Base-by-base conservation (phyloP, 768 basidiomycete genomes). In the Calocybe indica region DNA sequence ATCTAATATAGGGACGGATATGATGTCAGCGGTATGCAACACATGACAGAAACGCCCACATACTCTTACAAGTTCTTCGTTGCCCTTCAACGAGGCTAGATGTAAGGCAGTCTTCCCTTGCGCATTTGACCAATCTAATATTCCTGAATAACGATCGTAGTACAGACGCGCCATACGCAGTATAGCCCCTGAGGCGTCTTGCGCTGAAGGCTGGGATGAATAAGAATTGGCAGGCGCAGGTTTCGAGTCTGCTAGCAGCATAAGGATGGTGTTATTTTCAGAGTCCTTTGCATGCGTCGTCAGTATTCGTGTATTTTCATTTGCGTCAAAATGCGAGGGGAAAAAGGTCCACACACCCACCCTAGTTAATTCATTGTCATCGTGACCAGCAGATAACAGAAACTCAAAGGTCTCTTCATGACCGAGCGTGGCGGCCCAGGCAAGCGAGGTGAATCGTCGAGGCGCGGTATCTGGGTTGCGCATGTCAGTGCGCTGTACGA, bases 361-460 rank as follows among this genome's bases (percentile, higher is more conserved):
- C 75, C 81, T 82, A 67, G 87, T 93, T 51, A 92, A 71, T 64
- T 97, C 94, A 48, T 88, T 84, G 60, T 97, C 93, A 62, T 97
- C 94, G 62, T 96, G 94, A 31, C 92, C 92, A 14, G 78, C 81
- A 52, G 74, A 79, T 45, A 95, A 71, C 46, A 97, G 72, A 66
- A 85, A 96, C 59, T 96, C 92, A 55, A 95, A 97, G 1, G 90
- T 92, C 61, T 95, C 93, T 59, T 94, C 85, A 51, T 90, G 83
- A 0, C 89, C 92, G 35, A 90, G 78, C 0, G 87, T 79, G 14
- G 92, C 92, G 2, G 93, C 83, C 92, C 92, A 97, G 5, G 92
- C 90, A 7, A 97, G 66, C 9, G 89, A 92, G 0, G 94, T 96
- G 61, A 86, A 85, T 6, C 90, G 78, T 54, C 78, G 79, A 15